Evolutionary conservation across 1,139 yeast species (phyloP).

Genomic region (Sugiyamaella grinbergsii): DNA sequence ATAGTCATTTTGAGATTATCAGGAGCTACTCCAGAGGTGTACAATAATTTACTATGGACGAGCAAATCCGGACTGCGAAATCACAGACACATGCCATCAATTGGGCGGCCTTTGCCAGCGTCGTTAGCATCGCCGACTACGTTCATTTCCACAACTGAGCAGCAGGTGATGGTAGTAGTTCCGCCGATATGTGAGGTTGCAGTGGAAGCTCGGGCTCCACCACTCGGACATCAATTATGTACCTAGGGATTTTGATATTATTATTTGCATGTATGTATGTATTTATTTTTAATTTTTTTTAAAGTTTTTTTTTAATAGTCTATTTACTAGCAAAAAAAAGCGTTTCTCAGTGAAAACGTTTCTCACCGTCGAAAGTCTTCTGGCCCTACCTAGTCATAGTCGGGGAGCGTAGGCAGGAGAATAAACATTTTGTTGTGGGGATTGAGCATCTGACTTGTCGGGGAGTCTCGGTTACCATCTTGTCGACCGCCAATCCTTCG

Average conservation of each 20-base stretch:
- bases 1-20: conserved; percentile 24
- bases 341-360: no score
- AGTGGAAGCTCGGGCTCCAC: no score
- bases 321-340: no score
- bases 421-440: background rate
- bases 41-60: conserved; percentile 16
- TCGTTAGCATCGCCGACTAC: conserved; percentile 5
- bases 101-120: conserved; percentile 14
- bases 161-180: background rate
- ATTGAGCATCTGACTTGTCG: conserved; percentile 13
- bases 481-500: no score
- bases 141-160: background rate
- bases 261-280: background rate
- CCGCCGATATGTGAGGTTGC: background rate
- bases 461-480: conserved; percentile 17
- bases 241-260: background rate
- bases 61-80: conserved; percentile 5
- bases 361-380: no score
- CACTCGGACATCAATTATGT: background rate
- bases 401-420: conserved; percentile 9
- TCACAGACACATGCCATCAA: conserved; percentile 1
- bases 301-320: background rate
- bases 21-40: conserved; percentile 25
- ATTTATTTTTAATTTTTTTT: background rate
- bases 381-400: no score